These are phyloP conservation scores for Aspergillus coremiiformis DNA, from an alignment of 495 filamentous ascomycete species.

Conservation along the genomic window DNA sequence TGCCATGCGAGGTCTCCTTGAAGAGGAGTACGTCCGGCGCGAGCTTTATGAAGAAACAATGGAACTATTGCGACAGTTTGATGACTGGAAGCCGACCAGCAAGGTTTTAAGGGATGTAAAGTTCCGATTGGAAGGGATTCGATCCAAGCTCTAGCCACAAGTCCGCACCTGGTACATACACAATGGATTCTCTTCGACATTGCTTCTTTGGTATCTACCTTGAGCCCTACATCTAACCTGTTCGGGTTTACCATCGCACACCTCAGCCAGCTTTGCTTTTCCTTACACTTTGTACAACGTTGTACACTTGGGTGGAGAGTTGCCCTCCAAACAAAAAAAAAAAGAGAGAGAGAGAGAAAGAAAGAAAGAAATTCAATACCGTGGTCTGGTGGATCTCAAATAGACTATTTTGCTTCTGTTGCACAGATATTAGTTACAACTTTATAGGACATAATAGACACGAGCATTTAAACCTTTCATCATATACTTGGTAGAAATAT, in stretches of 20 bases:
- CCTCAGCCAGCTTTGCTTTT: not conserved
- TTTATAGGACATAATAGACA: not conserved
- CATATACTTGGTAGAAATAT: not conserved
- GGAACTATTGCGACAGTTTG: conserved; percentile 78
- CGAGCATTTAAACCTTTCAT: not conserved
- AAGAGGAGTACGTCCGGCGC: conserved; percentile 83
- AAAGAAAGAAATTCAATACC: not conserved
- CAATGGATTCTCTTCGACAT: not conserved
- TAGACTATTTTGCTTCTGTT: conserved; percentile 3
- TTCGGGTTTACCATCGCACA: no score
- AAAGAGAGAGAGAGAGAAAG: not conserved
- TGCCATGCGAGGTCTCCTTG: conserved; percentile 85
- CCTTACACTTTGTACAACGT: not conserved
- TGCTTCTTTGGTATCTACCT: not conserved
- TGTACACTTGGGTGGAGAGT: not conserved
- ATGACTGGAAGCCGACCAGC: conserved; percentile 82
- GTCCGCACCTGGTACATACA: not conserved
- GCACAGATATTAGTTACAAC: not conserved
- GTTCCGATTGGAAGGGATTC: conserved; percentile 86
- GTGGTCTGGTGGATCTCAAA: not conserved
- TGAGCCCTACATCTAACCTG: not conserved
- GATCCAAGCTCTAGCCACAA: conserved; percentile 60
- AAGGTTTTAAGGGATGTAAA: conserved; percentile 95
- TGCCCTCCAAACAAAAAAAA: no score
- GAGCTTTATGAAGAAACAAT: conserved; percentile 69